These are phyloP conservation scores for Cercospora sp. DNA, from an alignment of 2,329 filamentous ascomycete genomes.

Conservation along the genomic window DNA sequence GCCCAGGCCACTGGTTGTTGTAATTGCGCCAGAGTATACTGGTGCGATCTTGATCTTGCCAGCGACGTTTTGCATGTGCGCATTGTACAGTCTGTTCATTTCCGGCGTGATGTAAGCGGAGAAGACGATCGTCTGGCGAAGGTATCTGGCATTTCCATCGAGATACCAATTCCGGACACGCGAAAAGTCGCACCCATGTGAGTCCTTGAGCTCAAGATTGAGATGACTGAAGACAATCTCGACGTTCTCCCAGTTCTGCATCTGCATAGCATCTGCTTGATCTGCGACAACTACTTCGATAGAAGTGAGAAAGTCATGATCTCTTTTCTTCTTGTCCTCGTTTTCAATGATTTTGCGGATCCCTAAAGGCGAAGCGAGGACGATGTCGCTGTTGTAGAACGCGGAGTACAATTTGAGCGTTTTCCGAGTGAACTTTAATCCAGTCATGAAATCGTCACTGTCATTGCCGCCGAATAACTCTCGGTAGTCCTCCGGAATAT, in stretches of 20 bases:
- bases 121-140: conserved; percentile 83
- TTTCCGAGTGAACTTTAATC: conserved; percentile 96
- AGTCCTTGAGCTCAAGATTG: conserved; percentile 77
- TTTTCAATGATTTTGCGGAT: conserved; percentile 87
- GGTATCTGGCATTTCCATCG: conserved; percentile 76
- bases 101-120: conserved; percentile 86
- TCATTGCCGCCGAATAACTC: conserved; percentile 93
- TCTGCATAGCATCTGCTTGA: conserved; percentile 87
- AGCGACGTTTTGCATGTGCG: conserved; percentile 74
- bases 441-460: conserved; percentile 94
- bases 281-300: conserved; percentile 90
- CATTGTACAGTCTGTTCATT: conserved; percentile 74
- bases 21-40: conserved; percentile 68
- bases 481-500: conserved; percentile 81
- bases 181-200: conserved; percentile 90
- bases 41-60: conserved; percentile 73
- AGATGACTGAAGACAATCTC: conserved; percentile 89
- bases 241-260: conserved; percentile 98
- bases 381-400: conserved; percentile 95
- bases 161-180: conserved; percentile 90
- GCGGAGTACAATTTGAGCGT: conserved; percentile 92
- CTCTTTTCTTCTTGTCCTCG: conserved; percentile 67
- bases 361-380: conserved; percentile 86
- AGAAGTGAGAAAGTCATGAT: conserved; percentile 89
- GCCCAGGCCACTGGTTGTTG: conserved; percentile 55